Base-by-base conservation (phyloP, 257 asterid genomes). In the Euphrasia confusa region DNA sequence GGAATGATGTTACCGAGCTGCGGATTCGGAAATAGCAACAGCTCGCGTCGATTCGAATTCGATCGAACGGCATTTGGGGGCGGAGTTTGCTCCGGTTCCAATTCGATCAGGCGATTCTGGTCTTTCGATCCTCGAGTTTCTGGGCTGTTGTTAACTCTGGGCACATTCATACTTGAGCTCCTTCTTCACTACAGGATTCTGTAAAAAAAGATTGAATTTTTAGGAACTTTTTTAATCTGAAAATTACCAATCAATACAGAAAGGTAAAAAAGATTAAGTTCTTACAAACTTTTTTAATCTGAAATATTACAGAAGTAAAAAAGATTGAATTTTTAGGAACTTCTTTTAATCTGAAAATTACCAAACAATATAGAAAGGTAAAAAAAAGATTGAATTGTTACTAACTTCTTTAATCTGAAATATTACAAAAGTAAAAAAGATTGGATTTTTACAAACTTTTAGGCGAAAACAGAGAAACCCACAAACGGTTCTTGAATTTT, bases 1-100 rank as follows among this genome's bases (percentile, higher is more conserved):
- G 90, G 93, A 42, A 88, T 79, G 58, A 65, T 74, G 60, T 58
- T 72, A 13, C 77, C 71, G 33, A 67, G 24, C 24, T 21, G 72
- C 42, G 71, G 15, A 7, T 71, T 68, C 14, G 75, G 83, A 66
- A 74, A 32, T 77, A 77, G 75, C 63, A 76, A 52, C 68, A 78
- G 75, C 63, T 58, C 70, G 83, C 78, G 68, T 67, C 57, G 5
- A 50, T 8, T 71, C 53, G 73, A 74, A 64, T 66, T 49, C 28
- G 33, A 18, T 50, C 56, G 61, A 27, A 75, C 21, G 35, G 35
- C n/a, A 28, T 61, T 64, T 14, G 74, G 12, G 54, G 73, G 49
- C 27, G 72, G 70, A 53, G 71, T 39, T 13, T 66, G 78, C 8
- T 67, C 66, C 5, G 63, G 69, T 67, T 69, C 76, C 26, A 58